Base-by-base conservation (phyloP, 768 basidiomycete genomes). In the Boletales sp. region DNA sequence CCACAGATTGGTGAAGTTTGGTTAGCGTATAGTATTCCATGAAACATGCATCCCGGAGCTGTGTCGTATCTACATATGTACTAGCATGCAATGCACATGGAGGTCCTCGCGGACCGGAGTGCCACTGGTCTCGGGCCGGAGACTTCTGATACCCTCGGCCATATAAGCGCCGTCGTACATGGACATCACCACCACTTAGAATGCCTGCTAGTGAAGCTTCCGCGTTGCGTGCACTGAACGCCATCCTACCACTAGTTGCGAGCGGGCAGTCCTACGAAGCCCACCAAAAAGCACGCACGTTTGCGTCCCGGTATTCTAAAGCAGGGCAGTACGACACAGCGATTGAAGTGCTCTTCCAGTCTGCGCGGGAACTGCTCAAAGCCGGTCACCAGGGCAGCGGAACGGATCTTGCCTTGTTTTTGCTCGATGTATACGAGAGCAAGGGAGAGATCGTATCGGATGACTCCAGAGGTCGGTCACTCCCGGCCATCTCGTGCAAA, bases 271-370 rank as follows among this genome's bases (percentile, higher is more conserved):
- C 78, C 13, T 96, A 96, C 67, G 91, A 94, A 54, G 94, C 94
- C 0, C 95, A 97, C 60, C 94, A 97, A 69, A 97, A 97, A 70
- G 92, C 94, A 10, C 82, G 95, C 25, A 97, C 94, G 15, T 96
- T 95, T 57, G 92, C 92, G 5, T 85, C 94, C 4, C 80, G 94
- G 59, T 91, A 91, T 66, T 74, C 77, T 44, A 92, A 93, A 73
- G 81, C 89, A 4, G 75, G 74, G 3, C 87, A 94, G 57, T 85
- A 86, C 62, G 85, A 86, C 62, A 85, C 85, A 13, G 94, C 96
- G 15, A 88, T 93, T 68, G 87, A 94, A 67, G 88, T 98, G 5
- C 82, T 97, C 44, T 97, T 96, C 70, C 88, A 93, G 61, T 86
- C 85, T 39, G 86, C 93, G 2, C 78, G 87, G 45, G 91, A 93